These are phyloP conservation scores for Quillaja saponaria DNA, from an alignment of 306 rosid genomes.

Conservation along the genomic window DNA sequence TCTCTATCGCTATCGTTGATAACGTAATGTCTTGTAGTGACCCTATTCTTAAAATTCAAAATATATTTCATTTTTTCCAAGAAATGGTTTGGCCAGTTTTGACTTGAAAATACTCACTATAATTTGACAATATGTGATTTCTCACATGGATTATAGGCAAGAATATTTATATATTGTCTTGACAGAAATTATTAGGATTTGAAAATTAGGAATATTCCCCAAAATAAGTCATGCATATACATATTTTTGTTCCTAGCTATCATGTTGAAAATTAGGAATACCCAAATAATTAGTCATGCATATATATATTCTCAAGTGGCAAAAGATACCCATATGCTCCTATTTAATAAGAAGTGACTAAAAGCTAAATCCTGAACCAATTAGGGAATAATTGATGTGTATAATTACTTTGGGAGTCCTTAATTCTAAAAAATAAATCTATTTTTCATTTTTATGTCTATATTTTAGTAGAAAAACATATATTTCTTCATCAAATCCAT, in stretches of 20 bases:
- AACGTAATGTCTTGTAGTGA: too few relatives aligned
- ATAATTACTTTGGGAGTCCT: too few relatives aligned
- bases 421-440: too few relatives aligned
- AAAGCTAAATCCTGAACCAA: conserved; percentile 15
- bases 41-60: too few relatives aligned
- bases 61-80: too few relatives aligned
- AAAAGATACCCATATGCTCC: conserved; percentile 17
- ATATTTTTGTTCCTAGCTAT: not conserved
- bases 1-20: too few relatives aligned
- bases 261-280: too few relatives aligned
- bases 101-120: conserved; percentile 41
- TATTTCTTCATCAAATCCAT: too few relatives aligned
- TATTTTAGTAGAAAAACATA: too few relatives aligned
- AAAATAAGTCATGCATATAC: conserved; percentile 23
- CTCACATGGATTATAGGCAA: conserved; percentile 39
- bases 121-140: conserved; percentile 31
- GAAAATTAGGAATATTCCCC: conserved; percentile 9
- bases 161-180: conserved; percentile 35
- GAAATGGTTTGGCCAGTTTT: conserved; percentile 39
- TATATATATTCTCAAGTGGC: conserved; percentile 19
- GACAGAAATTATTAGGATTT: conserved; percentile 31
- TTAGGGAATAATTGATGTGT: not conserved
- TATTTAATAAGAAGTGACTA: conserved; percentile 19
- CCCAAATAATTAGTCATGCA: conserved; percentile 20
- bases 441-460: too few relatives aligned